A percentile compares a stretch with the other conserved stretches of the same genome.
Conservation (phyloP, 208 protist genomes). For the Phytomonas francai region DNA sequence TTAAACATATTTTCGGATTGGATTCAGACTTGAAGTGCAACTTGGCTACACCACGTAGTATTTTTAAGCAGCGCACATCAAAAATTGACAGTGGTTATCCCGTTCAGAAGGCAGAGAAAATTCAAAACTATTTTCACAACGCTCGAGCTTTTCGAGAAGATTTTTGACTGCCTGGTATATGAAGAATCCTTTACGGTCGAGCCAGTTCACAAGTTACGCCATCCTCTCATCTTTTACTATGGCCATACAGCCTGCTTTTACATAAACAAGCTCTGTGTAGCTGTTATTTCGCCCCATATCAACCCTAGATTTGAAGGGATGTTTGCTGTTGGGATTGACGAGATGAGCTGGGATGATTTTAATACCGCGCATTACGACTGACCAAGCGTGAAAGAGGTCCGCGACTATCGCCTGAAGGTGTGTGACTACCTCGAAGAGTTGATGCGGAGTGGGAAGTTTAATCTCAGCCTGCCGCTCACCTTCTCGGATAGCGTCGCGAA, state of each 20-base stretch:
- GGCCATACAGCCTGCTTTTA: constrained; percentile 94
- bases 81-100: constrained; percentile 44
- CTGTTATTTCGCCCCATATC: constrained; percentile 75
- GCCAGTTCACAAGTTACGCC: constrained; percentile 89
- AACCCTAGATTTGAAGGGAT: constrained; percentile 86
- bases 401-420: constrained; percentile 83
- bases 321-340: constrained; percentile 95
- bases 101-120: constrained; percentile 65
- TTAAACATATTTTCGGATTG: constrained; percentile 33
- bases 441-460: constrained; percentile 63
- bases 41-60: constrained; percentile 30
- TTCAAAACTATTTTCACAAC: constrained; percentile 84
- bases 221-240: constrained; percentile 96
- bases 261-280: constrained; percentile 93
- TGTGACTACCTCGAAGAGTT: constrained; percentile 67
- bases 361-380: constrained; percentile 84
- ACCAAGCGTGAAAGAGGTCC: constrained; percentile 80
- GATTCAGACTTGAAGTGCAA: constrained; percentile 37
- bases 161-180: constrained; percentile 67
- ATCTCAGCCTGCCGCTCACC: constrained; percentile 70
- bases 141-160: constrained; percentile 79
- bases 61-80: constrained; percentile 55
- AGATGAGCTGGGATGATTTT: constrained; percentile 97
- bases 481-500: constrained; percentile 70
- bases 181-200: constrained; percentile 83